A percentile compares a stretch with the other conserved stretches of the same genome.
Evolutionary conservation across 805 yeast genomes (phyloP).

Genomic region (Saccharomycopsis fibuligera): DNA sequence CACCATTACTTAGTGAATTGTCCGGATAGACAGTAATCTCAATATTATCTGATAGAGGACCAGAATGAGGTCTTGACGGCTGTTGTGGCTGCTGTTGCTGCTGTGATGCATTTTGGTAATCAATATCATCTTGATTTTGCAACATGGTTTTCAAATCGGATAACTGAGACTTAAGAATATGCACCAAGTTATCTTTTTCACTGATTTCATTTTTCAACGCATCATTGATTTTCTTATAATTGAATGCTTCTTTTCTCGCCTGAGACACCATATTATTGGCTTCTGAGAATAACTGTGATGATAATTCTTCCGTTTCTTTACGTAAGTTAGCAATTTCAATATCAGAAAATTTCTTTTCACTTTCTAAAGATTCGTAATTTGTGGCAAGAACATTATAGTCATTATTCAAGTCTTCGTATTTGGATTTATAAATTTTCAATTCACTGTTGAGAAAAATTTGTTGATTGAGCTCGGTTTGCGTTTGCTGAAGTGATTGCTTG

Average conservation of each 20-base stretch:
- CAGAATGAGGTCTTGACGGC: background rate
- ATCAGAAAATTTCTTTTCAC: constrained; percentile 19
- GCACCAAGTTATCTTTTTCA: constrained; percentile 69
- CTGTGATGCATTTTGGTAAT: too few species aligned
- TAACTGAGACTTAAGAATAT: constrained; percentile 60
- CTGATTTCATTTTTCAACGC: constrained; percentile 44
- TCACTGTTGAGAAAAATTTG: constrained; percentile 19
- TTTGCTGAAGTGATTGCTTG: constrained; percentile 13
- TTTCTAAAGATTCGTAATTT: constrained; percentile 15
- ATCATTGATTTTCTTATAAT: constrained; percentile 50
- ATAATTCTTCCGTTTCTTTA: constrained; percentile 72
- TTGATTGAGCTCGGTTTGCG: constrained; percentile 19
- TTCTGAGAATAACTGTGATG: constrained; percentile 71
- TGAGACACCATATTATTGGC: constrained; percentile 81
- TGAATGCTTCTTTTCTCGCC: constrained; percentile 64
- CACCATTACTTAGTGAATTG: background rate
- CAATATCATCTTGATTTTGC: constrained; percentile 45
- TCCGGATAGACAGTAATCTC: constrained; percentile 10
- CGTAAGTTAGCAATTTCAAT: constrained; percentile 51
- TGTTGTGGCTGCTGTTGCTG: too few species aligned
- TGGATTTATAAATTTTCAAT: constrained; percentile 16
- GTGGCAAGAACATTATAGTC: constrained; percentile 14
- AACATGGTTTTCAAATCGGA: constrained; percentile 55
- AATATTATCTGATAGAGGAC: background rate
- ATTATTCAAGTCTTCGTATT: constrained; percentile 15